Evolutionary conservation across 2,329 filamentous ascomycete genomes (phyloP), one percentile per base, ranked within the genome.

Genomic region (Myriangium duriaei): DNA sequence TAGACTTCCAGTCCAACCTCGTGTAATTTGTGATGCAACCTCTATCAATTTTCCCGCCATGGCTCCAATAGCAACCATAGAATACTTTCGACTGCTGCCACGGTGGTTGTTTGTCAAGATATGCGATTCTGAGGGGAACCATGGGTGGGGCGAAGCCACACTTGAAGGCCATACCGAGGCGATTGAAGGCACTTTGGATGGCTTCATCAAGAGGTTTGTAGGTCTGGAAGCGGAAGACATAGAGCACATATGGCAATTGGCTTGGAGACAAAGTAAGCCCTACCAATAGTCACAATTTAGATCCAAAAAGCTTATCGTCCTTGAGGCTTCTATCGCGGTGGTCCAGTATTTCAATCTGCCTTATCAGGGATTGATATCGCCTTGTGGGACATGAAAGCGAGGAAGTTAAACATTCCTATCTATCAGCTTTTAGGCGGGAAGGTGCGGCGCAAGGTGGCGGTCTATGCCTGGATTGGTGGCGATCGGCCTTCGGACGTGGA

Each of bases 51-150:
- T n/a, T n/a, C n/a, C 6, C 7, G 49, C 11, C 18, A 80, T 80
- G 76, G 67, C 66, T 1, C 76, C 72, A 45, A 81, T 82, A 50
- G 65, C 68, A 43, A 66, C 52, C 16, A 75, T 85, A 30, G 79
- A 83, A 48, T 82, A 84, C 52, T 85, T 84, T 53, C 71, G 80
- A 12, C 74, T 85, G 6, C 76, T 77, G 32, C 81, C 81, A 11
- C 67, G 81, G 29, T 86, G 80, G 80, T 65, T 86, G 1, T 83
- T 85, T 46, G 80, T 85, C 47, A 86, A 85, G 55, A 71, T 86
- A 45, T 76, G 71, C 2, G 79, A 85, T 51, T 72, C 76, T 21
- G 65, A 67, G 2, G 78, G 72, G 3, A 65, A 72, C 21, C 61
- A 67, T 35, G 81, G 81, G 5, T 85, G 81, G 81, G 81, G 81